Base-by-base conservation (phyloP, 805 yeast species). In the Yarrowia sp. region DNA sequence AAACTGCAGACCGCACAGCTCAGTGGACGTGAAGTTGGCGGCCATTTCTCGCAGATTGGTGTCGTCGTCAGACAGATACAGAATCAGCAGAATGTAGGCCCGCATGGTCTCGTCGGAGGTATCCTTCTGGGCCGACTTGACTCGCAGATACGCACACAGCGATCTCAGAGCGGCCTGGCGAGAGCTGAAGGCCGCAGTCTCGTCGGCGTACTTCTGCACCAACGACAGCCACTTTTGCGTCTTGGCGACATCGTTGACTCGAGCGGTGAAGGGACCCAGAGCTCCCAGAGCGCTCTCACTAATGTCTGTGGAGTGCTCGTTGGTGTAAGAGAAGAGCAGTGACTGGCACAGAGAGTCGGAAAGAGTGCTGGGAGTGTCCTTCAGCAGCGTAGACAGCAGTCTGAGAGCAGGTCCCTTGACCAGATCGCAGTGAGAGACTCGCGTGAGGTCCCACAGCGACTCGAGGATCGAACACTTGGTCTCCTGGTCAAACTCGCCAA, bases 41-140 rank as follows among this genome's bases (percentile, higher is more conserved):
- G 88, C 80, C 2, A 67, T 16, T 0, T 73, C 71, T 62, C 96
- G 75, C 6, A 88, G 73, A 13, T 79, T 83, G 12, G 77, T 82
- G 66, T 87, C 93, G 67, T 89, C 96, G 71, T 90, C 96, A 33
- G 62, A 72, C 65, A 70, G 59, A 31, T 64, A 69, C 13, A 42
- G 27, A 51, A 59, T 64, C 27, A 74, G 64, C 8, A 56, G 33
- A 38, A 64, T 36, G 31, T 61, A 56, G 5, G 65, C 63, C 9
- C 27, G 49, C 61, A 55, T 55, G 18, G 38, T 27, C 35, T 39
- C 47, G 2, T 14, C 13, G 8, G 47, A 38, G 2, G 46, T 21
- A 12, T 36, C 38, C 3, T 39, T 31, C 18, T 25, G 42, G 8
- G 31, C 21, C 18, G 35, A 24, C 35, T 22, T 35, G n/a, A 33